Base-by-base conservation (phyloP, 768 basidiomycete genomes). In the Astraeus odoratus region DNA sequence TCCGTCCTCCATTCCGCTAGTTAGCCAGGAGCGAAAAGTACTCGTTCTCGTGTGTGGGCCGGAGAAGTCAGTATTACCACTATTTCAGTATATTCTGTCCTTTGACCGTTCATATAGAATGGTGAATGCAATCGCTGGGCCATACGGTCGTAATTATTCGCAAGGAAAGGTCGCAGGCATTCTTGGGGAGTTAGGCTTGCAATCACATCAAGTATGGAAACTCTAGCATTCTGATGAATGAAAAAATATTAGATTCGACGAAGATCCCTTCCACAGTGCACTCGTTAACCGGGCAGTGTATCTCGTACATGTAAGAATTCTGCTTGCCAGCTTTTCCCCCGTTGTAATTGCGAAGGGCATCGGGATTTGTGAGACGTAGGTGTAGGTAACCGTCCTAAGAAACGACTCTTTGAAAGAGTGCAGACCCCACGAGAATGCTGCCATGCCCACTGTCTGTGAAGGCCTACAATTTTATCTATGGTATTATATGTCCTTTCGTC, bases 31-130 rank as follows among this genome's bases (percentile, higher is more conserved):
- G 43, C 75, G 69, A 53, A 76, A 67, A 36, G 64, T 71, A 5
- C 58, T 91, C 45, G 83, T 91, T 57, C 63, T 92, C 10, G 76
- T 92, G 3, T 92, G 86, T 62, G 89, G 89, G 22, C 90, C 89
- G n/a, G 84, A 90, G 49, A 72, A 73, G 89, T 90, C 61, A 56
- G 82, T 63, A 20, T 46, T 43, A 44, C 16, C 29, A 51, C 27
- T 33, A 8, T 36, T 8, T 30, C 15, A 9, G 3, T 35, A 7
- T 24, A 26, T 19, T 5, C 26, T 26, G 15, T 7, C 36, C 24
- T 22, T 18, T 43, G 18, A 38, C 48, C 48, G 25, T 5, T 30
- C 24, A 48, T 26, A 29, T 42, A 91, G 88, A 39, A 89, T 91
- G 89, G 72, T 90, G 39, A 67, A 60, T 39, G 74, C 80, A 9